phyloP scores from a whole-genome alignment of 176 grass and related monocot genomes.

The Aechmea fasciata region DNA sequence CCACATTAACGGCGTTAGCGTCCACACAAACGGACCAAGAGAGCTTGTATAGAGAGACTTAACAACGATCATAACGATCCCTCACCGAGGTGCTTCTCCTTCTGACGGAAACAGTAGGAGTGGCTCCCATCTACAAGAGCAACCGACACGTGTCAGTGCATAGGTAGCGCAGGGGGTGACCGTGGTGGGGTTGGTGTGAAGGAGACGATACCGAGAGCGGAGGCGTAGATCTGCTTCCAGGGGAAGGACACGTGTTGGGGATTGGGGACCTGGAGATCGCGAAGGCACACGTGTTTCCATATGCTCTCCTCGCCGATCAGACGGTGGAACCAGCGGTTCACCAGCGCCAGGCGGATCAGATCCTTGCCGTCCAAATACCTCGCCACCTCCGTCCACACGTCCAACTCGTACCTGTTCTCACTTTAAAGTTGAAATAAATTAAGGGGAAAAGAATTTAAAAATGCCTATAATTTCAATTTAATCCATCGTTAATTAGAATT shows the following conservation, averaged over 20 bases:
- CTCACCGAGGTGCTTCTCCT: constrained; percentile 66
- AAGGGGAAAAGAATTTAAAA: background rate
- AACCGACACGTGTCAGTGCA: constrained; percentile 28
- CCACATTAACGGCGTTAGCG: background rate
- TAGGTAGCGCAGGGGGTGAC: background rate
- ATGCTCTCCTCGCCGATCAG: constrained; percentile 61
- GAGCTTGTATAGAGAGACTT: background rate
- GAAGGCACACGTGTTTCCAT: constrained; percentile 73
- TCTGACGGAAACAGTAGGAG: constrained; percentile 45
- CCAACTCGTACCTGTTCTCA: constrained; percentile 51
- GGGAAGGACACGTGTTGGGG: constrained; percentile 37
- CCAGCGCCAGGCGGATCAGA: constrained; percentile 44
- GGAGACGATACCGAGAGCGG: constrained; percentile 42
- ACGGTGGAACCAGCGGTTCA: constrained; percentile 57
- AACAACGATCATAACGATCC: background rate
- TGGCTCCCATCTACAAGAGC: constrained; percentile 50
- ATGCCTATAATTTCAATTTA: too few relatives aligned
- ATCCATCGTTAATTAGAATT: too few relatives aligned
- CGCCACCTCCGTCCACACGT: constrained; percentile 89
- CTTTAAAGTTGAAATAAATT: background rate
- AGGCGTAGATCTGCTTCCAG: constrained; percentile 60
- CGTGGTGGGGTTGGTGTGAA: background rate
- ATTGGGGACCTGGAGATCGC: constrained; percentile 45
- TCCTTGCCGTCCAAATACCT: constrained; percentile 64
- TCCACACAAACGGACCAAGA: background rate